phyloP scores from a whole-genome alignment of 2,329 filamentous ascomycete species.

The Scedosporium minutisporum region DNA sequence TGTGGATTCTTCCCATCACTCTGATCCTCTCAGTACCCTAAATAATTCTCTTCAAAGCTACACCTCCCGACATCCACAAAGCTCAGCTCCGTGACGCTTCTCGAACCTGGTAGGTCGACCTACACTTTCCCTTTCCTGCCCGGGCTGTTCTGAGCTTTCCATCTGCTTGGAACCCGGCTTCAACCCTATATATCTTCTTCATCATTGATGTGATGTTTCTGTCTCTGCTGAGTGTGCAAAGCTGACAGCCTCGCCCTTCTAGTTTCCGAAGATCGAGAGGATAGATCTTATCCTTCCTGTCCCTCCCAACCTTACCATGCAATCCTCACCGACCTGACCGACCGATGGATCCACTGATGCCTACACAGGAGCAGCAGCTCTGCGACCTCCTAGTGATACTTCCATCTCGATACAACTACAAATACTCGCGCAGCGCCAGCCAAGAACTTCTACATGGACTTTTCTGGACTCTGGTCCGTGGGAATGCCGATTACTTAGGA shows the following conservation, averaged over 20 bases:
- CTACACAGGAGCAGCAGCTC: conserved; percentile 70
- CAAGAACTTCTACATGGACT: conserved; percentile 67
- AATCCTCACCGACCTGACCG: not conserved
- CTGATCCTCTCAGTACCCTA: not conserved
- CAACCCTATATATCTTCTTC: not conserved
- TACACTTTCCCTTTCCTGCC: not conserved
- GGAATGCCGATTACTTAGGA: conserved; percentile 62
- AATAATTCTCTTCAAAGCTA: not conserved
- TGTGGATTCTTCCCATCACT: not conserved
- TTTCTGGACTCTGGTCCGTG: conserved; percentile 77
- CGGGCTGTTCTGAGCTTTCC: not conserved
- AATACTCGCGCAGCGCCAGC: conserved; percentile 63
- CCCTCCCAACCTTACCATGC: not conserved
- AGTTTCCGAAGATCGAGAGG: not conserved
- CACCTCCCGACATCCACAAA: not conserved
- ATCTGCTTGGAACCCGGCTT: not conserved
- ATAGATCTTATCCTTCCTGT: not conserved
- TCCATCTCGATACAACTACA: conserved; percentile 62
- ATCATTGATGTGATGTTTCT: too few species aligned
- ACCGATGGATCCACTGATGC: conserved; percentile 43
- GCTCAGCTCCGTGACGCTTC: not conserved
- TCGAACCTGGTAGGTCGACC: not conserved
- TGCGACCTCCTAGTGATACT: conserved; percentile 73
- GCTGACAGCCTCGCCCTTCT: not conserved
- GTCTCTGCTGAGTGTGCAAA: not conserved